A percentile compares a stretch with the other conserved stretches of the same genome.
These are phyloP conservation scores for Leishmania aethiopica DNA, from an alignment of 208 protist genomes.

Conservation along the genomic window DNA sequence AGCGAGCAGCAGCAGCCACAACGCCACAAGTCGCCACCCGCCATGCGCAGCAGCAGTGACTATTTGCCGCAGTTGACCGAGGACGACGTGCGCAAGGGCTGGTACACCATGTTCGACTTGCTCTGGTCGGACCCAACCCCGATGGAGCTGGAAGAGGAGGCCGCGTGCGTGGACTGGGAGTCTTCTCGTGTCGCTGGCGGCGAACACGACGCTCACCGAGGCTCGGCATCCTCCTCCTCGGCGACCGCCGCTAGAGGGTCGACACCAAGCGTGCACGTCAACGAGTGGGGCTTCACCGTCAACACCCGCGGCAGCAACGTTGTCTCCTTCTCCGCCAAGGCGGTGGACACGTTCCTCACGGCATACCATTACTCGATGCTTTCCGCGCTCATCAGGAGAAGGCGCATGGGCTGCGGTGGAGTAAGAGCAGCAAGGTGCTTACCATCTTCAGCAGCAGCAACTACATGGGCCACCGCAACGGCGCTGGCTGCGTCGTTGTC, in stretches of 20 bases:
- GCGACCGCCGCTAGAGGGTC: neutral
- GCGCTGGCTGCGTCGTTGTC: conserved; percentile 74
- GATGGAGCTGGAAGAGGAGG: conserved; percentile 32
- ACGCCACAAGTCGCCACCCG: neutral
- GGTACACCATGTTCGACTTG: conserved; percentile 71
- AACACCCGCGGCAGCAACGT: conserved; percentile 69
- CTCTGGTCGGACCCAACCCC: conserved; percentile 83
- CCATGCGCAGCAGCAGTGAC: conserved; percentile 9
- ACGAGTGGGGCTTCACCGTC: conserved; percentile 74
- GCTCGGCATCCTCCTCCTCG: neutral
- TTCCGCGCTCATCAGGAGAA: conserved; percentile 87
- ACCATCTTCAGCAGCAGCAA: conserved; percentile 86
- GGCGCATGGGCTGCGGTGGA: conserved; percentile 69
- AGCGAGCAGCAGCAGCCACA: neutral
- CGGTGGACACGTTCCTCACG: conserved; percentile 71
- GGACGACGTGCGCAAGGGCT: conserved; percentile 50
- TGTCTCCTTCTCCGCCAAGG: conserved; percentile 62
- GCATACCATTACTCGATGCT: conserved; percentile 70
- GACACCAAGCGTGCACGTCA: conserved; percentile 24
- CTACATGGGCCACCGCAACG: conserved; percentile 81
- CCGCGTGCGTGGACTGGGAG: neutral
- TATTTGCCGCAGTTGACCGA: conserved; percentile 22
- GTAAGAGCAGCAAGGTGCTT: conserved; percentile 75
- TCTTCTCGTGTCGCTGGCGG: neutral
- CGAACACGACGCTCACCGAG: neutral